Percentiles rank a stretch among this genome's conserved stretches.
Evolutionary conservation across 1,284 basidiomycete genomes (phyloP).

Genomic region (Ceratobasidium sp.): DNA sequence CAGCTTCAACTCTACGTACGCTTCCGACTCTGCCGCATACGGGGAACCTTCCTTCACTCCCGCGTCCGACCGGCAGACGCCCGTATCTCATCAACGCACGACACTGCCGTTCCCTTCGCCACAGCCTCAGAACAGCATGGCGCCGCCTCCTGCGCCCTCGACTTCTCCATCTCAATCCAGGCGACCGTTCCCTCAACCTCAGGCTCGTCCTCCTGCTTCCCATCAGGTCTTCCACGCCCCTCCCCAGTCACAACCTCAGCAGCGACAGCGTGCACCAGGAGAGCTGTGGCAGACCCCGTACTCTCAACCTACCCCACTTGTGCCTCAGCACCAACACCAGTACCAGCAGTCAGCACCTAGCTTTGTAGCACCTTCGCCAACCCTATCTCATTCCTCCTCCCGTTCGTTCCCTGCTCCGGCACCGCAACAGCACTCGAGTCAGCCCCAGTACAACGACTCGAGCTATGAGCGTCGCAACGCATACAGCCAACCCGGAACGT

Average conservation of each 20-base stretch:
- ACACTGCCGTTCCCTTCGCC: slow-evolving; percentile 6
- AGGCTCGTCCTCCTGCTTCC: not conserved
- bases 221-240: not conserved
- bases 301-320: slow-evolving; percentile 10
- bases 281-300: slow-evolving; percentile 24
- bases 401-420: slow-evolving; percentile 31
- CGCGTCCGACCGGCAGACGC: not conserved
- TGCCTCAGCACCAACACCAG: slow-evolving; percentile 1
- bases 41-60: not conserved
- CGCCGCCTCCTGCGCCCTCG: slow-evolving; percentile 2
- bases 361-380: not conserved
- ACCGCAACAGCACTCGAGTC: not conserved
- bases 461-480: slow-evolving; percentile 14
- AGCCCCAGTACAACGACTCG: not conserved
- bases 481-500: not conserved
- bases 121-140: slow-evolving; percentile 14
- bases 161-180: slow-evolving; percentile 3
- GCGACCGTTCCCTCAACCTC: slow-evolving; percentile 22
- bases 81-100: slow-evolving; percentile 37
- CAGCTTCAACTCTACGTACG: slow-evolving; percentile 3
- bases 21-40: not conserved
- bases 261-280: slow-evolving; percentile 13
- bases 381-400: slow-evolving; percentile 1
- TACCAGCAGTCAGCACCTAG: slow-evolving; percentile 7
- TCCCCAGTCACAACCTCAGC: not conserved